These are phyloP conservation scores for Dimargaris verticillata DNA, from an alignment of 192 early-diverging fungal genomes.

Conservation along the genomic window DNA sequence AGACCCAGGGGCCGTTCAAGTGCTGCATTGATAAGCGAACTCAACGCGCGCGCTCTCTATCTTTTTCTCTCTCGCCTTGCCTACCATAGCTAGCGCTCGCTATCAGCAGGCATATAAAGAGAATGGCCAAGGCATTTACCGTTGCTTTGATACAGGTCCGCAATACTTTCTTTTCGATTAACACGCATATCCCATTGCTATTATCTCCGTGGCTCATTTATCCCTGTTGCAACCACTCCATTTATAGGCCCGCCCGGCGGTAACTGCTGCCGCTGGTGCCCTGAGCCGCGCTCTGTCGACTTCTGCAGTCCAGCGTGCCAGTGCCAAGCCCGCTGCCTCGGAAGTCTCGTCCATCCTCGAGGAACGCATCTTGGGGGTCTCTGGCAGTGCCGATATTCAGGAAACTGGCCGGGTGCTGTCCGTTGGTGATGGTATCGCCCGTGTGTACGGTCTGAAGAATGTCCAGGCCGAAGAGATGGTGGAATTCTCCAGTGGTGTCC, in stretches of 20 bases:
- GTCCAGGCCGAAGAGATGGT: slow-evolving; percentile 99
- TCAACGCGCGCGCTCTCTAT: too few species aligned
- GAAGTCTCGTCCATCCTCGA: slow-evolving; percentile 97
- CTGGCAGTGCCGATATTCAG: slow-evolving; percentile 72
- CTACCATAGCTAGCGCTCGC: too few species aligned
- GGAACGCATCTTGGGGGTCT: slow-evolving; percentile 83
- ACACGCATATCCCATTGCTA: too few species aligned
- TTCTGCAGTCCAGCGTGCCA: slow-evolving; percentile 22
- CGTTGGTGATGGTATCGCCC: slow-evolving; percentile 99
- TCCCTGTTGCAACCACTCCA: neutral
- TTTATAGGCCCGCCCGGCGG: neutral
- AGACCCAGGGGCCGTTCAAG: too few species aligned
- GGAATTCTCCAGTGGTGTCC: slow-evolving; percentile 96
- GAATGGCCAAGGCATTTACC: too few species aligned
- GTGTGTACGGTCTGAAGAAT: slow-evolving; percentile 97
- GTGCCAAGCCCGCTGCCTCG: slow-evolving; percentile 53
- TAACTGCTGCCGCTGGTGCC: slow-evolving; percentile 21
- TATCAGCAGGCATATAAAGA: too few species aligned
- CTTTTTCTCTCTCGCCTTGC: too few species aligned
- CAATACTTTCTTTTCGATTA: too few species aligned
- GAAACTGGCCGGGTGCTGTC: slow-evolving; percentile 98
- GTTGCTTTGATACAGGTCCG: too few species aligned
- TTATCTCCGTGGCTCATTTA: neutral
- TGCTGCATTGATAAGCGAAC: too few species aligned
- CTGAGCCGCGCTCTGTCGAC: slow-evolving; percentile 29